Base-by-base conservation (phyloP, 2,329 filamentous ascomycete genomes). In the Botrytis fragariae region DNA sequence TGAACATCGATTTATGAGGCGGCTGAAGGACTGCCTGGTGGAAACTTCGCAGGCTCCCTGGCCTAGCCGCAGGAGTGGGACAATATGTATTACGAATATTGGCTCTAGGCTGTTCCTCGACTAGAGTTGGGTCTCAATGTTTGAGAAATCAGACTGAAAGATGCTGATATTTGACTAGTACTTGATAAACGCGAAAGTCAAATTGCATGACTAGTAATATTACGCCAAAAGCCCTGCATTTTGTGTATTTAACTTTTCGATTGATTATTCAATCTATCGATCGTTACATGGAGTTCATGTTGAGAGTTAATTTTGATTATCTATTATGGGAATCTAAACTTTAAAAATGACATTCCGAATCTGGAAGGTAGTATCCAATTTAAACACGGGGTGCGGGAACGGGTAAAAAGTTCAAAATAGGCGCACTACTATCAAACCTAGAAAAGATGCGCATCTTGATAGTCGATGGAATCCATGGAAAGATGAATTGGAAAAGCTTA, bases 391-490 rank as follows among this genome's bases (percentile, higher is more conserved):
- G 45, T 4, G 35, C 10, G 14, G 64, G 64, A 54, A 68, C 25
- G 4, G 44, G 64, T 22, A 68, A 54, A 45, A 68, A 68, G 18
- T 54, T 32, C 64, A 68, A 68, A 6, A 68, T 20, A 54, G 64
- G 64, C 32, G 64, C 64, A 54, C 64, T 68, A 54, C 44, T 68
- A 68, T 68, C 64, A 45, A 68, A 68, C 7, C 45, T 37, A 54
- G 45, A 68, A 54, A 68, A 68, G 32, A 54, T 29, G 12, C 25
- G 64, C 64, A 68, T 68, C 45, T 68, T 68, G 9, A 68, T 3
- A 18, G 29, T 39, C 25, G 64, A 68, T 54, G 64, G 20, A 45
- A 68, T 39, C 44, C 64, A 68, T 39, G 64, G 64, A 32, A 68
- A 68, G 44, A 68, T 54, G 12, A 68, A 39, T 22, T 29, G 44